A percentile compares a stretch with the other conserved stretches of the same genome.
Evolutionary conservation across 1,139 yeast species (phyloP).

Genomic region (Nakaseomyces bracarensis): DNA sequence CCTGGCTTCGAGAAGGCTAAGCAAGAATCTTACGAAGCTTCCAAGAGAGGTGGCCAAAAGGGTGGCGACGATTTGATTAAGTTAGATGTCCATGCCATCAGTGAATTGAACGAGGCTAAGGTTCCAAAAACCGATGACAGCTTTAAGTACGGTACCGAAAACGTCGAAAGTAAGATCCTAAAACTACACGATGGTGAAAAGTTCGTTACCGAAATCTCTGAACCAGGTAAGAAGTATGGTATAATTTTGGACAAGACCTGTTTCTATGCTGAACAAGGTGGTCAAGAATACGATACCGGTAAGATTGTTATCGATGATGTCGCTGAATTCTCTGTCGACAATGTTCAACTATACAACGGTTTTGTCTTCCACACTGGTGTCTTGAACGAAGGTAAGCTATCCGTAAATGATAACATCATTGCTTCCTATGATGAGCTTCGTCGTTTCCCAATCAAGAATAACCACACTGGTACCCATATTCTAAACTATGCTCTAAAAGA

Average conservation of each 20-base stretch:
- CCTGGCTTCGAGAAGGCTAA: conserved; percentile 85
- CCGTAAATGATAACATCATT: conserved; percentile 61
- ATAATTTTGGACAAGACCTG: conserved; percentile 80
- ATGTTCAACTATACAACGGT: conserved; percentile 89
- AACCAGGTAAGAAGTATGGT: conserved; percentile 56
- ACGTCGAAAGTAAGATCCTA: conserved; percentile 53
- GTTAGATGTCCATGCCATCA: conserved; percentile 84
- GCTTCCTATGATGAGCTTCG: conserved; percentile 89
- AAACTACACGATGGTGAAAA: conserved; percentile 63
- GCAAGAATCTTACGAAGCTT: conserved; percentile 84
- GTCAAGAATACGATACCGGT: conserved; percentile 96
- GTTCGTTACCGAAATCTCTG: conserved; percentile 45
- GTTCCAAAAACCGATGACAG: conserved; percentile 79
- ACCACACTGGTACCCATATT: conserved; percentile 97
- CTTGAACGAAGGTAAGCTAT: conserved; percentile 65
- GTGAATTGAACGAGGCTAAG: conserved; percentile 48
- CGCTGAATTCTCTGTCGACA: conserved; percentile 80
- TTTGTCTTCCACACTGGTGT: conserved; percentile 92
- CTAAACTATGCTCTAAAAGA: conserved; percentile 82
- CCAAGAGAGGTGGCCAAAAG: conserved; percentile 75
- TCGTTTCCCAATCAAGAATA: conserved; percentile 94
- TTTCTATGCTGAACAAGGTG: conserved; percentile 98
- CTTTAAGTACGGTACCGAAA: conserved; percentile 60
- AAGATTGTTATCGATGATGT: conserved; percentile 80
- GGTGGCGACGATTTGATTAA: conserved; percentile 55